These are phyloP conservation scores for Anaeromyces robustus DNA, from an alignment of 192 early-diverging fungal genomes.

Conservation along the genomic window DNA sequence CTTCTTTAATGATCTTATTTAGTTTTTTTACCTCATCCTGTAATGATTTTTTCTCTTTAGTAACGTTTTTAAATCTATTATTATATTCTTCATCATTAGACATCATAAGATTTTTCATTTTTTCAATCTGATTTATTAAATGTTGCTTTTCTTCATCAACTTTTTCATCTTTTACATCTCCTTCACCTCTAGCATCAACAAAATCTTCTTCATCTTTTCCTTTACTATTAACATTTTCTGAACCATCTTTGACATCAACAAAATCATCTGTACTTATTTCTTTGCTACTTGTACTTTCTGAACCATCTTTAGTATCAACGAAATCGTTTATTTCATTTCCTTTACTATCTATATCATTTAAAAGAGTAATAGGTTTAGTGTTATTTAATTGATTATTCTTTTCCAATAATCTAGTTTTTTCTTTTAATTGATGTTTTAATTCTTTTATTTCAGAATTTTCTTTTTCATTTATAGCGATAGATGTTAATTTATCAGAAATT, in stretches of 20 bases:
- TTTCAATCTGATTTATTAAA: neutral
- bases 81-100: neutral
- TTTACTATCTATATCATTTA: too few relatives aligned
- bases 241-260: too few relatives aligned
- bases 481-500: neutral
- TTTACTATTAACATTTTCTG: too few relatives aligned
- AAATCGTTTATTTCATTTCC: too few relatives aligned
- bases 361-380: too few relatives aligned
- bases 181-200: too few relatives aligned
- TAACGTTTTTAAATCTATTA: neutral
- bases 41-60: neutral
- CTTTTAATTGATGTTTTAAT: neutral
- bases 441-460: neutral
- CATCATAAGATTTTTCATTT: neutral
- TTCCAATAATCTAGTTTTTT: neutral
- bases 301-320: too few relatives aligned
- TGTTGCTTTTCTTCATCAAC: neutral
- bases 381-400: neutral
- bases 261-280: too few relatives aligned
- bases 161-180: too few relatives aligned
- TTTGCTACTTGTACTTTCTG: too few relatives aligned
- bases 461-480: neutral
- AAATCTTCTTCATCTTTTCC: too few relatives aligned
- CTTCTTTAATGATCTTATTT: neutral
- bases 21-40: neutral